Conservation (phyloP, 805 yeast genomes). For the Martiniozyma abietophila region DNA sequence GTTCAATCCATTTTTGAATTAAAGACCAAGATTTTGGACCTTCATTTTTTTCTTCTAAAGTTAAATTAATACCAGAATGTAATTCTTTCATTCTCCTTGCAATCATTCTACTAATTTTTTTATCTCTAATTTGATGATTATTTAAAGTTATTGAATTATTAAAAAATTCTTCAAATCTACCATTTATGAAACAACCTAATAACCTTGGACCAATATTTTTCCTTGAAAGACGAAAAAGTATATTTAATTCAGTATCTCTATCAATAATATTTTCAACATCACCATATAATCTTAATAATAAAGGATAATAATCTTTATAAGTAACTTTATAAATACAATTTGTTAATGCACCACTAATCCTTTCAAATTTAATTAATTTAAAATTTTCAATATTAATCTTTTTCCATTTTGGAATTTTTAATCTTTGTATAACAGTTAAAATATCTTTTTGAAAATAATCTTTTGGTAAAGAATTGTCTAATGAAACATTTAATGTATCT, state of each 20-base stretch:
- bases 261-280: constrained; percentile 82
- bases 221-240: constrained; percentile 62
- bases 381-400: constrained; percentile 33
- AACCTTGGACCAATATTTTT: constrained; percentile 82
- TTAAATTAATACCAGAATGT: constrained; percentile 68
- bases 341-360: constrained; percentile 90
- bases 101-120: constrained; percentile 69
- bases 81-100: constrained; percentile 96
- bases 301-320: constrained; percentile 37
- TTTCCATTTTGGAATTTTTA: constrained; percentile 77
- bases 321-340: constrained; percentile 73
- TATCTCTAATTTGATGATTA: constrained; percentile 62
- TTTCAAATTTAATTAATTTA: constrained; percentile 39
- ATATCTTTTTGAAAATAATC: constrained; percentile 82
- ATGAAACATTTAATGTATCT: constrained; percentile 36
- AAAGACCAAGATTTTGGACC: constrained; percentile 68
- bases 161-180: constrained; percentile 88
- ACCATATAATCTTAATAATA: constrained; percentile 80
- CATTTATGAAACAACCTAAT: constrained; percentile 84
- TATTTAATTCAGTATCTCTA: constrained; percentile 67
- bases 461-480: constrained; percentile 73
- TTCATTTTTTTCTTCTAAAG: constrained; percentile 39
- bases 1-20: constrained; percentile 60
- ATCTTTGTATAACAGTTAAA: constrained; percentile 48
- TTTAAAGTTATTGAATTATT: constrained; percentile 74